Percentiles rank a stretch among this genome's conserved stretches.
Conservation (phyloP, 1,284 basidiomycete genomes). For the Lentinus polychrous region DNA sequence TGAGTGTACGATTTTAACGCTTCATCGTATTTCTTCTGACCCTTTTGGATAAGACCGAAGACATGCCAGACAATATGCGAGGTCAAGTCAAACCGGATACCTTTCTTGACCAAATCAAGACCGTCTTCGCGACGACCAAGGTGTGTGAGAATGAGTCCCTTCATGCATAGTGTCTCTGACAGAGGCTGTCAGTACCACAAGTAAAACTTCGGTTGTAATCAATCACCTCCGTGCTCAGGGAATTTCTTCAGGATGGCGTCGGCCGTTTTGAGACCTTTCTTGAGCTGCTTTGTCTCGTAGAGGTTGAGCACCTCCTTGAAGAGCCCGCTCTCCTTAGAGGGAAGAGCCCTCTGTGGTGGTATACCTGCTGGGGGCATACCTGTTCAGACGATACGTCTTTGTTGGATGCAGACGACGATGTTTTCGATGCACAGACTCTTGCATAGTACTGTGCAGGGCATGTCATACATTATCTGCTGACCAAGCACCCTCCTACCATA, state of each 20-base stretch:
- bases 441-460: too few relatives aligned
- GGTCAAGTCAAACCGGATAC: constrained; percentile 81
- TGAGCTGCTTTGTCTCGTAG: constrained; percentile 89
- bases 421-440: too few relatives aligned
- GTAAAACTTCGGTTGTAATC: constrained; percentile 9
- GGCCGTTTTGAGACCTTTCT: constrained; percentile 87
- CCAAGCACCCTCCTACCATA: too few relatives aligned
- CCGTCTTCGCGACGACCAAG: constrained; percentile 84
- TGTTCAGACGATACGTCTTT: background rate
- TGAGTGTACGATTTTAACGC: constrained; percentile 80
- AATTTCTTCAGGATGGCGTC: constrained; percentile 94
- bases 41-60: constrained; percentile 88
- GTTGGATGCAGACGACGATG: background rate
- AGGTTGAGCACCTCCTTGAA: constrained; percentile 88
- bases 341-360: constrained; percentile 45
- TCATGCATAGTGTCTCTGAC: constrained; percentile 90
- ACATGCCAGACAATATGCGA: constrained; percentile 99
- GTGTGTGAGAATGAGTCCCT: constrained; percentile 82
- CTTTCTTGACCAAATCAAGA: constrained; percentile 81
- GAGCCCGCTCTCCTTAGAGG: constrained; percentile 79
- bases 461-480: too few relatives aligned
- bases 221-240: constrained; percentile 87
- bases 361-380: constrained; percentile 27
- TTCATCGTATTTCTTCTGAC: constrained; percentile 87
- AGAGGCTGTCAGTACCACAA: constrained; percentile 11